Conservation (phyloP, 331 rosid species). For the Malus hybrid region DNA sequence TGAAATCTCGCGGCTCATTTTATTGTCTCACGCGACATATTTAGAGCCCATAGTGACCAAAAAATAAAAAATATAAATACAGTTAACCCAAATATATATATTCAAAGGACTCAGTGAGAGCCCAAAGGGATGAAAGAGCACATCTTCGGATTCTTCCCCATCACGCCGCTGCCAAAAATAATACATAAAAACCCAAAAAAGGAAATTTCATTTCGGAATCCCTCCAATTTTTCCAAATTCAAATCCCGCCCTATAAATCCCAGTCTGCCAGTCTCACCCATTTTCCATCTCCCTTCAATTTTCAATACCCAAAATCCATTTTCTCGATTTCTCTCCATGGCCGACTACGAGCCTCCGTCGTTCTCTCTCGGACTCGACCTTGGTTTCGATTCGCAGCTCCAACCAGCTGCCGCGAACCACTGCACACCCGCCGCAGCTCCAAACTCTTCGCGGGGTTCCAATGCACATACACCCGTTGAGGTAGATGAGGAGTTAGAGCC, state of each 20-base stretch:
- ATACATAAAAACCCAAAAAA: not conserved
- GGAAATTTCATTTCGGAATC: slow-evolving; percentile 2
- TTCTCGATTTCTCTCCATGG: slow-evolving; percentile 33
- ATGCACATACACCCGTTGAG: not conserved
- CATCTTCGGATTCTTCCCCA: not conserved
- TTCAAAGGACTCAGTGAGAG: not conserved
- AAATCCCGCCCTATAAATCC: slow-evolving; percentile 13
- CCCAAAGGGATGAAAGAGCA: not conserved
- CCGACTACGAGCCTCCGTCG: slow-evolving; percentile 60
- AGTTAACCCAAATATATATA: not conserved
- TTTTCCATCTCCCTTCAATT: slow-evolving; percentile 4
- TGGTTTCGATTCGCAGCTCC: slow-evolving; percentile 40
- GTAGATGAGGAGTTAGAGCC: slow-evolving; percentile 15
- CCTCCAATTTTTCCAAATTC: slow-evolving; percentile 20
- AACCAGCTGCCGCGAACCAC: not conserved
- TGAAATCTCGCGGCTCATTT: too few relatives aligned
- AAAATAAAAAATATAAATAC: too few relatives aligned
- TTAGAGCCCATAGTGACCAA: too few relatives aligned
- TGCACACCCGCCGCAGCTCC: slow-evolving; percentile 10
- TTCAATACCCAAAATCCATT: not conserved
- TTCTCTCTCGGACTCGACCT: slow-evolving; percentile 83
- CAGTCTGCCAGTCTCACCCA: not conserved
- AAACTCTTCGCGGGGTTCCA: not conserved
- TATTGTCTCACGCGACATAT: too few relatives aligned
- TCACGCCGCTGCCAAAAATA: not conserved